Evolutionary conservation across 2,329 filamentous ascomycete genomes (phyloP).

Genomic region (Fusarium drepaniforme): DNA sequence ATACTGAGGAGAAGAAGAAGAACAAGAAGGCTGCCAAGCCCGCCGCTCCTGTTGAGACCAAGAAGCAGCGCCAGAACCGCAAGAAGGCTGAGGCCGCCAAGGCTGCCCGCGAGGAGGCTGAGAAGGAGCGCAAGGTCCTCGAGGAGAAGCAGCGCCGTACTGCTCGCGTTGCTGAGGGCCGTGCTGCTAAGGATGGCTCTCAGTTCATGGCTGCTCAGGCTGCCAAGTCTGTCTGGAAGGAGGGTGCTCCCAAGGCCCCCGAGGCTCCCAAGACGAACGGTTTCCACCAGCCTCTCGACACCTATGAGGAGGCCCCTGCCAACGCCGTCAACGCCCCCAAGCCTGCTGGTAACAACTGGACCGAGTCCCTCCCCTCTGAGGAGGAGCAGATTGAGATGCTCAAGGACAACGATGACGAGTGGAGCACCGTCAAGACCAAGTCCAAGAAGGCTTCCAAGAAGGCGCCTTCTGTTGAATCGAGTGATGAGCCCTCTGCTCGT

Average conservation of each 20-base stretch:
- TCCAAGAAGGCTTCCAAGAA: slow-evolving; percentile 59
- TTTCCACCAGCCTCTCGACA: slow-evolving; percentile 67
- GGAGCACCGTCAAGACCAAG: slow-evolving; percentile 70
- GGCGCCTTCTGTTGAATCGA: slow-evolving; percentile 50
- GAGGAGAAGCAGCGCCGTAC: slow-evolving; percentile 86
- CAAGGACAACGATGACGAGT: slow-evolving; percentile 64
- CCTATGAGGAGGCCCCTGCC: slow-evolving; percentile 59
- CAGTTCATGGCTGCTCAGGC: slow-evolving; percentile 63
- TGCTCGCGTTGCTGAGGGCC: slow-evolving; percentile 85
- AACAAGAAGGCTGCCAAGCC: slow-evolving; percentile 73
- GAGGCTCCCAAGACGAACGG: slow-evolving; percentile 51
- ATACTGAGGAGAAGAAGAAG: slow-evolving; percentile 71
- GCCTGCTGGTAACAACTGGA: slow-evolving; percentile 57
- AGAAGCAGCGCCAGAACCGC: slow-evolving; percentile 95
- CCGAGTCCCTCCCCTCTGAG: slow-evolving; percentile 67
- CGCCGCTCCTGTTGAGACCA: slow-evolving; percentile 80
- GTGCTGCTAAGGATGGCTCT: slow-evolving; percentile 84
- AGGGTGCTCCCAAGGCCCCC: slow-evolving; percentile 49
- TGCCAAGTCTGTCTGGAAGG: slow-evolving; percentile 58
- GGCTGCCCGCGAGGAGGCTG: slow-evolving; percentile 79
- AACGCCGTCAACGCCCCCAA: slow-evolving; percentile 48
- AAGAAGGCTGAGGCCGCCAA: slow-evolving; percentile 89
- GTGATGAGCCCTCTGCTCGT: slow-evolving; percentile 49
- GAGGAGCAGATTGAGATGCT: slow-evolving; percentile 73
- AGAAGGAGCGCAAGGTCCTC: slow-evolving; percentile 80